Evolutionary conservation across 1,139 yeast species (phyloP), one percentile per base, ranked within the genome.

Genomic region (Yamadazyma friedrichii): DNA sequence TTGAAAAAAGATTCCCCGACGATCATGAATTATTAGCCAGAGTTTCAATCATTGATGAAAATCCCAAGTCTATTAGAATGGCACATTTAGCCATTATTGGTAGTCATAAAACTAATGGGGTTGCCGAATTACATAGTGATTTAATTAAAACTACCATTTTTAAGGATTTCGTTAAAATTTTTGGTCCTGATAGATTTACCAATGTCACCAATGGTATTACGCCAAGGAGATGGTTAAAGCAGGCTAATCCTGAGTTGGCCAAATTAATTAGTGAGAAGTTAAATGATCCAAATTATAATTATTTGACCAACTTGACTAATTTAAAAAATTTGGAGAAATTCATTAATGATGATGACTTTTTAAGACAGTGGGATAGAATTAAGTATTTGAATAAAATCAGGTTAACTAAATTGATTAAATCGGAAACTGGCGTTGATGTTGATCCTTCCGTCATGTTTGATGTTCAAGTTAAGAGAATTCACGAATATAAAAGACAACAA

Each of bases 181-280:
- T 79, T 53, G 97, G 97, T 34, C 59, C 75, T 27, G 88, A 86
- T 49, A 87, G 86, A 65, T 89, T 89, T 63, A 86, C 88, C 45
- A 89, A 89, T 57, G 96, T 89, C 45, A 89, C 98, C 40, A 91
- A 91, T 62, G 97, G 97, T 67, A 82, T 89, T 56, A 91, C 97
- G 4, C 97, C 97, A 53, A 82, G 98, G 72, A 83, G 97, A 68
- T 89, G 98, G 98, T 76, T 89, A 61, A 82, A 82, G 61, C 96
- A 89, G 67, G 96, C 96, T 38, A 91, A 89, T 63, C 97, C 97
- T 13, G 72, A 72, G 51, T 73, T 89, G 56, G 79, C 95, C 20
- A 70, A 67, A 16, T 74, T 91, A 51, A 91, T 89, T 57, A 75
- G 88, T 35, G 76, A 81, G 42, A 82, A 81, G 53, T 72, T 89